Base-by-base conservation (phyloP, 2,329 filamentous ascomycete genomes). In the Hypocreales sp. region DNA sequence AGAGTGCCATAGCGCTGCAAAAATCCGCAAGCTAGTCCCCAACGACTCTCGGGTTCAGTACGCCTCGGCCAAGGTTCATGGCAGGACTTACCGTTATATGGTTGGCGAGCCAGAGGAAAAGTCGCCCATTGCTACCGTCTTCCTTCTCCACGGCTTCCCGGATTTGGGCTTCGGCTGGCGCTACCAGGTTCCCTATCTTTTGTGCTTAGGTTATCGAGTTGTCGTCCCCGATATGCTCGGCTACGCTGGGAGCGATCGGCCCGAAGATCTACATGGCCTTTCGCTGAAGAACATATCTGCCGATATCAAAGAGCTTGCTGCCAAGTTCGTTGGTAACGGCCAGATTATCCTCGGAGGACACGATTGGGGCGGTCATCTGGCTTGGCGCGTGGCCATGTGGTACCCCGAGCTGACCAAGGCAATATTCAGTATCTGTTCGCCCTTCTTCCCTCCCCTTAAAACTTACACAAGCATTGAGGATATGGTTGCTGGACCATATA, bases 331-430 rank as follows among this genome's bases (percentile, higher is more conserved):
- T 15, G 52, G 59, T 28, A 28, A 57, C 50, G 46, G 46, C 7
- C 55, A n/a, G n/a, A 77, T 93, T 43, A 75, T 94, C 31, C 65
- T 94, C 10, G 83, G 84, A 25, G 87, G 84, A 7, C 87, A 94
- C 55, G 87, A 95, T 54, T 94, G 87, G 81, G 87, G 87, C 48
- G 84, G 81, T 40, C 62, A 65, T 3, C 60, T 86, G 16, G 75
- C 78, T 29, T 92, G 81, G 63, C 72, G 83, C 29, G 56, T 79
- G 31, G 72, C 76, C 10, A 65, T 79, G 35, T 82, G 73, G 65
- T 62, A 84, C 42, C 82, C 81, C 0, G 55, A 73, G 22, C 60
- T 92, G 10, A 60, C 93, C 36, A 66, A 65, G 21, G 75, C 74
- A 40, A 60, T 93, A 34, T 87, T 93, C 57, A 70, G 69, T 38